A percentile compares a stretch with the other conserved stretches of the same genome.
These are phyloP conservation scores for Prototheca cutis DNA, from an alignment of 163 green algal species.

Conservation along the genomic window DNA sequence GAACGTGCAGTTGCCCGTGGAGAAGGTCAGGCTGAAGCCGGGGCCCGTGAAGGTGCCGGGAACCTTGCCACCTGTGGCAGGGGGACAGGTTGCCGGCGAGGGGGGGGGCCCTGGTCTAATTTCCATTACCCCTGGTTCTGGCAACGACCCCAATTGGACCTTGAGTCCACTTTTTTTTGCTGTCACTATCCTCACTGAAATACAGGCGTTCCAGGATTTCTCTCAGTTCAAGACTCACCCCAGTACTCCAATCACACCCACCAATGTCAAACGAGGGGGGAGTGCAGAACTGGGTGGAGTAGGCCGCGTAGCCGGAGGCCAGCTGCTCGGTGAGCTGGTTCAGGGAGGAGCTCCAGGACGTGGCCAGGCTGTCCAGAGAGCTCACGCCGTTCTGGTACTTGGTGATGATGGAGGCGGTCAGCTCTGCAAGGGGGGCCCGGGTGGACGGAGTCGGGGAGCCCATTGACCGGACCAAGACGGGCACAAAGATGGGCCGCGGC, in stretches of 20 bases:
- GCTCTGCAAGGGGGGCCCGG: neutral
- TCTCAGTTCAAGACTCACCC: too few species aligned
- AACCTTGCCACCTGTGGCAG: conserved; percentile 4
- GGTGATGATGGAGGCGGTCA: neutral
- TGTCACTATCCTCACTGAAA: too few species aligned
- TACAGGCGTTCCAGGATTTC: too few species aligned
- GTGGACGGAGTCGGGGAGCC: neutral
- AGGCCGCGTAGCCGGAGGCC: neutral
- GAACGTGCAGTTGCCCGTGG: conserved; percentile 18
- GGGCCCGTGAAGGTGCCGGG: conserved; percentile 16
- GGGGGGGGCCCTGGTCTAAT: too few species aligned
- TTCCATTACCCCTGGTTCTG: too few species aligned
- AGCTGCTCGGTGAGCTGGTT: conserved; percentile 1
- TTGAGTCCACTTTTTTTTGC: too few species aligned
- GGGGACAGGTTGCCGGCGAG: too few species aligned
- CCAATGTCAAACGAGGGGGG: conserved; percentile 6
- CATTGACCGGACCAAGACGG: neutral
- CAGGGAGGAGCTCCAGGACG: neutral
- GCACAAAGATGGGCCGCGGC: too few species aligned
- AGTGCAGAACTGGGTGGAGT: conserved; percentile 7
- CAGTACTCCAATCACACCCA: too few species aligned
- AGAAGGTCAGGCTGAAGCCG: conserved; percentile 8
- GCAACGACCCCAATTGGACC: too few species aligned
- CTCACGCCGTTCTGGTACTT: neutral
- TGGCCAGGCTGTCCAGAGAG: neutral